Base-by-base conservation (phyloP, 139 green algal genomes). In the Chlorella sp. region DNA sequence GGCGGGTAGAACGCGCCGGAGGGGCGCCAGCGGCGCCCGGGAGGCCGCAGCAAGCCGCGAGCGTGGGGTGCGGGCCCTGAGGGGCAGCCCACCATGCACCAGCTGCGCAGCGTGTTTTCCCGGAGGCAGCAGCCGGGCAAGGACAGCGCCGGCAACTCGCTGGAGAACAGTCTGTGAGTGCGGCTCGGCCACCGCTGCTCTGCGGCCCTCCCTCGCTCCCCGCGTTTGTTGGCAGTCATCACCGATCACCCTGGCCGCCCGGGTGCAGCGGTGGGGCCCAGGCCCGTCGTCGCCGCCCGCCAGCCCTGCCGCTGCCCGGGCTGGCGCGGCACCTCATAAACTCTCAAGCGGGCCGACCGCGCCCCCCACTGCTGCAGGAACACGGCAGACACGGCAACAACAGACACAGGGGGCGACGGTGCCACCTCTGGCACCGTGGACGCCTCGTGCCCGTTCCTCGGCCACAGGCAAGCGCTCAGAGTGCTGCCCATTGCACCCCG, bases 361-460 rank as follows among this genome's bases (percentile, higher is more conserved):
- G 2, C 69, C 17, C 34, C 2, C 24, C 24, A 2, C 38, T 30
- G 32, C 74, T 58, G n/a, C 80, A 85, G 80, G 80, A 85, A 85
- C 80, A 85, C 78, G 44, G 51, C 51, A 24, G 78, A 84, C 11
- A 84, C 80, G 28, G 68, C 73, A 22, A 83, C 40, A 13, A 83
- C 77, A 13, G 72, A 51, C 32, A 83, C 62, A 73, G 51, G 34
- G 3, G 68, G n/a, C 48, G 69, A 70, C 30, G 62, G 48, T 14
- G 46, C 56, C 16, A 73, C 40, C 68, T 64, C 34, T 20, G 51
- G 51, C 51, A 60, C 51, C 51, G 51, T 60, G 11, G 51, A 60
- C 14, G 51, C 51, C 58, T 48, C 51, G 54, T 86, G 82, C 73
- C 82, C 82, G 1, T 86, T 86, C 44, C 43, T 86, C 2, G 73